Base-by-base conservation (phyloP, 1,284 basidiomycete species). In the Leccinum solheimii region DNA sequence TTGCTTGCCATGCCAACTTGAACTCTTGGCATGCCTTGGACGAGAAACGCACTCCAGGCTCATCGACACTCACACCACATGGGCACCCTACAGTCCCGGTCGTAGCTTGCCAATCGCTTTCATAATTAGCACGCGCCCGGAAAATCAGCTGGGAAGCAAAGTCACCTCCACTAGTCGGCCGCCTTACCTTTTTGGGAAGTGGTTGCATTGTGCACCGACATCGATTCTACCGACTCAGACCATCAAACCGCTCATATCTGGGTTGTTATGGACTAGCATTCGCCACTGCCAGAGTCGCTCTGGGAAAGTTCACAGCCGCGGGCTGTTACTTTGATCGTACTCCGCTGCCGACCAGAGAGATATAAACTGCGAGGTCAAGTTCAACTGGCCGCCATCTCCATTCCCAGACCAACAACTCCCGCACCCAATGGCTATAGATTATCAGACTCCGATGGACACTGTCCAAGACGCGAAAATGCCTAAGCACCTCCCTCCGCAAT, bases 401-500 rank as follows among this genome's bases (percentile, higher is more conserved):
- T 48, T 48, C 49, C 27, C 51, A 51, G 27, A 55, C 34, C 21
- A 50, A 19, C 27, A 27, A 23, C n/a, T 23, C 10, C 19, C 56
- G 55, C 34, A 61, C 3, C 10, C 49, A 49, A 71, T 70, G 69
- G n/a, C 55, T 48, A 59, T 66, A 53, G 32, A 57, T 48, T 27
- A 21, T 16, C 27, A 32, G 16, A 13, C 27, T 43, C 19, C 52
- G 7, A 43, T 53, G 30, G 34, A 19, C 4, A 16, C 14, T 8
- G 34, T 30, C 45, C 19, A 50, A n/a, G 16, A 36, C 14, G 13
- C 36, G n/a, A 48, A 57, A 23, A 36, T 48, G 1, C 60, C 62
- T 16, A 61, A 62, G 10, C 70, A 65, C 58, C 77, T 87, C 6
- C 81, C 86, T 14, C 67, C 77, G 26, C 77, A 78, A 27, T 83